A percentile compares a stretch with the other conserved stretches of the same genome.
Evolutionary conservation across 2,329 filamentous ascomycete species (phyloP).

Genomic region (Venturia pyrina): DNA sequence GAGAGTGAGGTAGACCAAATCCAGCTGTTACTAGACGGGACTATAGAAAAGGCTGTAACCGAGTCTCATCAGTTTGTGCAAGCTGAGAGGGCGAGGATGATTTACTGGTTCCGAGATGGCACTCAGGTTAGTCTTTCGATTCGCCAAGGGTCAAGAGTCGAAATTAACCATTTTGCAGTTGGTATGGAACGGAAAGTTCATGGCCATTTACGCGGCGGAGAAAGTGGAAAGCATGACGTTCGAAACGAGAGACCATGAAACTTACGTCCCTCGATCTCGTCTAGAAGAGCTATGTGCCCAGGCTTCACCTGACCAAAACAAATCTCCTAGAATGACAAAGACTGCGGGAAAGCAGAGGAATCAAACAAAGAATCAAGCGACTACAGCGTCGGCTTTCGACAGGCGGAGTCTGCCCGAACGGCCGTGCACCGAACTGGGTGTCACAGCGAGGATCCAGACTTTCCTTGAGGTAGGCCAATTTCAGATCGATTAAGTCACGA

Average conservation of each 20-base stretch:
- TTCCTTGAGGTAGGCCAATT: conserved; percentile 49
- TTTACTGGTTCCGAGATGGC: conserved; percentile 80
- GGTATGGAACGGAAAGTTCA: conserved; percentile 65
- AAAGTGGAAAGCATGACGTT: conserved; percentile 84
- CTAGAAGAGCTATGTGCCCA: conserved; percentile 37
- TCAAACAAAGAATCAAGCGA: conserved; percentile 34
- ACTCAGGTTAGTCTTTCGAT: conserved; percentile 57
- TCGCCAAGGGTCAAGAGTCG: background rate
- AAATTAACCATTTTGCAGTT: conserved; percentile 41
- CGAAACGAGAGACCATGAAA: conserved; percentile 63
- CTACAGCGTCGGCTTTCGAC: conserved; percentile 31
- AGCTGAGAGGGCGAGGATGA: conserved; percentile 65
- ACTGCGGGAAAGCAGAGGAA: conserved; percentile 35
- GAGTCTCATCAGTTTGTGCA: conserved; percentile 2
- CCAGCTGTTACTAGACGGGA: conserved; percentile 71
- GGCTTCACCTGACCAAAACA: conserved; percentile 44
- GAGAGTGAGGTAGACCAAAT: conserved; percentile 77
- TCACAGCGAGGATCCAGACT: conserved; percentile 46
- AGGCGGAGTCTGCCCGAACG: conserved; percentile 36
- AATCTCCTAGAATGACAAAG: conserved; percentile 48
- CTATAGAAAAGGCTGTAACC: conserved; percentile 37
- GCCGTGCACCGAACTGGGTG: conserved; percentile 41
- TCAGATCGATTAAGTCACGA: background rate
- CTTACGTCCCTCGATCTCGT: conserved; percentile 66
- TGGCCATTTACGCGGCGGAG: conserved; percentile 65